Percentiles rank a stretch among this genome's conserved stretches.
phyloP scores from a whole-genome alignment of 1,139 yeast species.

The Suhomyces yuchorum region DNA sequence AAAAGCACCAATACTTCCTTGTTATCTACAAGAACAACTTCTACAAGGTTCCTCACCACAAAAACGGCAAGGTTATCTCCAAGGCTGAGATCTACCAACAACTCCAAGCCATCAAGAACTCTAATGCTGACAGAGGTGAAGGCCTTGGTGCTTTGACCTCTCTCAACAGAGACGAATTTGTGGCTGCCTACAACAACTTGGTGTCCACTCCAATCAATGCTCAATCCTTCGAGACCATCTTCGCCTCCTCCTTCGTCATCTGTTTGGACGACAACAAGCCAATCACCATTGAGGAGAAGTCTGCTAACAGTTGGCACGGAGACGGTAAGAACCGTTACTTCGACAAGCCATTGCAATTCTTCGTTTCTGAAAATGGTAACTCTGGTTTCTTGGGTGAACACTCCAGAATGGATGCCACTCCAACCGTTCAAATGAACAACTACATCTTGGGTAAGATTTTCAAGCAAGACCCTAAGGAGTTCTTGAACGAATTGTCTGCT shows the following conservation, averaged over 20 bases:
- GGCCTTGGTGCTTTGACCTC: constrained; percentile 82
- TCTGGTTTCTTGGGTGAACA: constrained; percentile 97
- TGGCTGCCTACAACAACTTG: constrained; percentile 60
- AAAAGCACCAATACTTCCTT: constrained; percentile 68
- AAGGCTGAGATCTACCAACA: constrained; percentile 68
- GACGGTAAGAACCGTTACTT: constrained; percentile 87
- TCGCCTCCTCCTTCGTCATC: constrained; percentile 76
- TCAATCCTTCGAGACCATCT: constrained; percentile 65
- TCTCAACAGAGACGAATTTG: constrained; percentile 85
- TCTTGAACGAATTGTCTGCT: constrained; percentile 29
- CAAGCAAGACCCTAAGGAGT: constrained; percentile 43
- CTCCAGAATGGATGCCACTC: constrained; percentile 98
- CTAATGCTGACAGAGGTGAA: constrained; percentile 40
- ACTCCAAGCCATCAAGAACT: constrained; percentile 56
- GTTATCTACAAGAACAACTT: constrained; percentile 79
- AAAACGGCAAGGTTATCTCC: constrained; percentile 56
- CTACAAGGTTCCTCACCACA: constrained; percentile 76
- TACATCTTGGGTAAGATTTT: constrained; percentile 60
- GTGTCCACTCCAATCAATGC: constrained; percentile 57
- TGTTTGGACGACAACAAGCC: constrained; percentile 79
- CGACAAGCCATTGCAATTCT: constrained; percentile 90
- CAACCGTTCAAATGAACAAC: constrained; percentile 87
- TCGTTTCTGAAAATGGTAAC: constrained; percentile 78
- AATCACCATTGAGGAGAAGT: constrained; percentile 79
- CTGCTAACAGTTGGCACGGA: constrained; percentile 92